phyloP scores from a whole-genome alignment of 2,329 filamentous ascomycete genomes.

The Cercospora zeina region DNA sequence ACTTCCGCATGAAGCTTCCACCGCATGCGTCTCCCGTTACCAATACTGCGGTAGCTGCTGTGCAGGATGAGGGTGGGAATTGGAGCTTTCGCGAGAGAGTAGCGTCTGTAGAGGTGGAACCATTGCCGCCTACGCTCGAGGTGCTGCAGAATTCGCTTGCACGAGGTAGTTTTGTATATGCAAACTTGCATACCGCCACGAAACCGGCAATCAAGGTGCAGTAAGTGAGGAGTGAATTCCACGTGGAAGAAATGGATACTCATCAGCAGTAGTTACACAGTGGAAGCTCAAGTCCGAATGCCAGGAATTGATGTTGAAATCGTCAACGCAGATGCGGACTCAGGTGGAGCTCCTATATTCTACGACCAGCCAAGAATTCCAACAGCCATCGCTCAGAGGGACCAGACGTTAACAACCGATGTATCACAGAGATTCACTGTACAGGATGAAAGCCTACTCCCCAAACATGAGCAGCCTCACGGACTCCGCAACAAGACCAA shows the following conservation, averaged over 20 bases:
- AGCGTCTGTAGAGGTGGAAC: slow-evolving; percentile 8
- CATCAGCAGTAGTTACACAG: slow-evolving; percentile 2
- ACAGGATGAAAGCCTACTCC: slow-evolving; percentile 15
- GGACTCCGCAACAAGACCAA: slow-evolving; percentile 24
- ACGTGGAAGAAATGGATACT: neutral
- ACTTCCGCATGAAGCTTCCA: slow-evolving; percentile 22
- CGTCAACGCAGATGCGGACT: slow-evolving; percentile 1
- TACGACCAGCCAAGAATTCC: slow-evolving; percentile 26
- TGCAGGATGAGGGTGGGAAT: slow-evolving; percentile 17
- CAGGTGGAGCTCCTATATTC: slow-evolving; percentile 9
- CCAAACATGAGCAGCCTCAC: slow-evolving; percentile 15
- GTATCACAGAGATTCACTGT: slow-evolving; percentile 18
- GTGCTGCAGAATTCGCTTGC: slow-evolving; percentile 3
- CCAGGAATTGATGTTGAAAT: slow-evolving; percentile 24
- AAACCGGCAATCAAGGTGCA: slow-evolving; percentile 10
- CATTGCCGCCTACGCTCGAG: slow-evolving; percentile 19
- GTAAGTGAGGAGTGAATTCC: neutral
- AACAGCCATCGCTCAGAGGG: slow-evolving; percentile 10
- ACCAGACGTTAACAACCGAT: slow-evolving; percentile 10
- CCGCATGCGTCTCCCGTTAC: slow-evolving; percentile 11
- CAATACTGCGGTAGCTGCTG: slow-evolving; percentile 14
- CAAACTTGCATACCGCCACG: slow-evolving; percentile 10
- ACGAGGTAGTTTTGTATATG: slow-evolving; percentile 1
- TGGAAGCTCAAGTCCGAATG: slow-evolving; percentile 18
- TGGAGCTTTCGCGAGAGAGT: slow-evolving; percentile 17